These are phyloP conservation scores for Syzygium aqueum DNA, from an alignment of 345 rosid genomes.

Conservation along the genomic window DNA sequence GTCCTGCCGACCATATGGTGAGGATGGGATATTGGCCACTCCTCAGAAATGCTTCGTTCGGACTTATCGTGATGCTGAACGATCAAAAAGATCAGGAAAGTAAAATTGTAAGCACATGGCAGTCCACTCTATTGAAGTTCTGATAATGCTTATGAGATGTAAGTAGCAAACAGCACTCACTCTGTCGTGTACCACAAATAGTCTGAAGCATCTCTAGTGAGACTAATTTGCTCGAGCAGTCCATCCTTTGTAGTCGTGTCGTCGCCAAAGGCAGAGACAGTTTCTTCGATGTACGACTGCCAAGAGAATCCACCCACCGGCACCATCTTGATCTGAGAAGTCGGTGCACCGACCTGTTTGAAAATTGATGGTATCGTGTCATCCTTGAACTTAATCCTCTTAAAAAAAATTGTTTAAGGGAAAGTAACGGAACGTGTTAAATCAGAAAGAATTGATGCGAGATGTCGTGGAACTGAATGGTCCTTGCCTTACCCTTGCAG, in stretches of 20 bases:
- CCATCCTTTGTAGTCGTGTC: constrained; percentile 20
- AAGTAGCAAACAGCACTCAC: constrained; percentile 9
- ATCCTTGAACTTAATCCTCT: background rate
- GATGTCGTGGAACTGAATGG: background rate
- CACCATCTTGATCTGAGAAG: constrained; percentile 23
- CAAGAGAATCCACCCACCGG: constrained; percentile 16
- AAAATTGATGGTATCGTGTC: background rate
- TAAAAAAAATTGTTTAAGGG: background rate
- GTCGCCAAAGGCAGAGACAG: constrained; percentile 11
- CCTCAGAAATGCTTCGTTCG: constrained; percentile 51
- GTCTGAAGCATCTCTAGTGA: constrained; percentile 33
- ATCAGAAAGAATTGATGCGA: background rate
- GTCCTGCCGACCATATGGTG: constrained; percentile 65
- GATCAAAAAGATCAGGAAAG: background rate
- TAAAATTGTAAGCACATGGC: background rate
- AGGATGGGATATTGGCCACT: constrained; percentile 63
- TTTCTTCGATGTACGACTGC: constrained; percentile 29
- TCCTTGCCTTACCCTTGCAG: constrained; percentile 18
- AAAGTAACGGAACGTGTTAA: background rate
- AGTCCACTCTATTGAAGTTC: background rate
- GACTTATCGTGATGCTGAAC: constrained; percentile 46
- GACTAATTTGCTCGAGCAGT: constrained; percentile 22
- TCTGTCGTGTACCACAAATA: constrained; percentile 41
- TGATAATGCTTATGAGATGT: background rate
- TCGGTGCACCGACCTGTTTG: constrained; percentile 16